phyloP scores from a whole-genome alignment of 73 alveolate genomes.

The Paramecium caudatum region DNA sequence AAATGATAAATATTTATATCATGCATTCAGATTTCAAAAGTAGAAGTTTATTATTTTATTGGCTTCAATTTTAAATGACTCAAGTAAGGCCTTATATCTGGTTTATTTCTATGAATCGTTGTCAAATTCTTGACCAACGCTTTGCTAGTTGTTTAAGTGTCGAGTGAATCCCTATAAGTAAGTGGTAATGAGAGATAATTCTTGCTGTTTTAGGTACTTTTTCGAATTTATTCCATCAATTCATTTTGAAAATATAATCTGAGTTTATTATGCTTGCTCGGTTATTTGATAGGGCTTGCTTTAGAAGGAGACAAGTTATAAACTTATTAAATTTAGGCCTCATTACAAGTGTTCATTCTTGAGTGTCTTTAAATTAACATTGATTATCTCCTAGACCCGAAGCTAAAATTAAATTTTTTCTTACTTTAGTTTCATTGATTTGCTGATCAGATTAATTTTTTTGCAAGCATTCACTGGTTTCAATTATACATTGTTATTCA shows the following conservation, averaged over 20 bases:
- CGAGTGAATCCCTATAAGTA: no score
- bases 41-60: constrained; percentile 38
- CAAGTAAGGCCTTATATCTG: constrained; percentile 12
- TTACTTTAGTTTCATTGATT: constrained; percentile 27
- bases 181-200: no score
- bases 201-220: no score
- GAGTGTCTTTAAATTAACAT: not conserved
- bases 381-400: not conserved
- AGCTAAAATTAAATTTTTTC: not conserved
- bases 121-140: no score
- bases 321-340: not conserved
- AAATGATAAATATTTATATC: constrained; percentile 44
- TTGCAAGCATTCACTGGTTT: not conserved
- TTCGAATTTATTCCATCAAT: not conserved
- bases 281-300: not conserved
- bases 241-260: not conserved
- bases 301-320: not conserved
- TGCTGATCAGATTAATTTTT: not conserved
- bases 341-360: not conserved
- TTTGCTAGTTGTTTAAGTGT: no score
- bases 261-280: not conserved
- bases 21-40: constrained; percentile 20
- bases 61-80: constrained; percentile 30
- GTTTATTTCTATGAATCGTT: not conserved
- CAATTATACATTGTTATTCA: not conserved